Percentiles rank a stretch among this genome's conserved stretches.
Conservation (phyloP, 2,329 filamentous ascomycete species). For the Ceratocystis destructans region DNA sequence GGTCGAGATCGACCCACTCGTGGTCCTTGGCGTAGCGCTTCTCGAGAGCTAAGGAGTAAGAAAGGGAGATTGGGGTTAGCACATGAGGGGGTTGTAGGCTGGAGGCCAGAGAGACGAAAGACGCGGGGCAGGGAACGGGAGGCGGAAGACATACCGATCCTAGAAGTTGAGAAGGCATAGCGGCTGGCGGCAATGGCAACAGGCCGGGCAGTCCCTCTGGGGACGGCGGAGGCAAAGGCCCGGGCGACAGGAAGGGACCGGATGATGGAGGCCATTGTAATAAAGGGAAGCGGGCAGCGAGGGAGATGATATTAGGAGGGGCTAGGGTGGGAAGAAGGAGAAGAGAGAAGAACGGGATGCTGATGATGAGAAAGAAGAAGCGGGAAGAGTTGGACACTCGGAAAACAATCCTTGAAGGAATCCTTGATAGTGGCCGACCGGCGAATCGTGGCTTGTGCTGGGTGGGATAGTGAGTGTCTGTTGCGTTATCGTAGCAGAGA, state of each 20-base stretch:
- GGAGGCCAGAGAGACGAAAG: neutral
- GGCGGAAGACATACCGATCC: slow-evolving; percentile 25
- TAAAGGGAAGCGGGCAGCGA: slow-evolving; percentile 4
- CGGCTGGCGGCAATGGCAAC: slow-evolving; percentile 31
- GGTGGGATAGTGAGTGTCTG: neutral
- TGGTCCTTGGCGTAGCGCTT: slow-evolving; percentile 95
- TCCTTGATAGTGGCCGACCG: neutral
- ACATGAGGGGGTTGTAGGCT: slow-evolving; percentile 10
- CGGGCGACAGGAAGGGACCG: slow-evolving; percentile 39
- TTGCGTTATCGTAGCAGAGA: neutral
- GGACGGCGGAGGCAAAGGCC: slow-evolving; percentile 27
- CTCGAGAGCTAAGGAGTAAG: slow-evolving; percentile 36
- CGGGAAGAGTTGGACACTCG: slow-evolving; percentile 9
- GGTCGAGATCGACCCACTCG: slow-evolving; percentile 89
- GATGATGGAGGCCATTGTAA: slow-evolving; percentile 47
- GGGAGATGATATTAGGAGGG: neutral
- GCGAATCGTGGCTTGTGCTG: neutral
- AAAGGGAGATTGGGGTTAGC: neutral
- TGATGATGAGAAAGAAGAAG: slow-evolving; percentile 2
- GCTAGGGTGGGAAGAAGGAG: neutral
- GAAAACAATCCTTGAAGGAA: slow-evolving; percentile 12
- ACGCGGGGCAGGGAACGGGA: slow-evolving; percentile 7
- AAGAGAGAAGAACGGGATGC: slow-evolving; percentile 8
- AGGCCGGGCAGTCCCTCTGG: slow-evolving; percentile 30
- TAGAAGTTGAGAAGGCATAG: slow-evolving; percentile 30